Percentiles rank a stretch among this genome's conserved stretches.
Evolutionary conservation across 2,329 filamentous ascomycete genomes (phyloP).

Genomic region (Fusarium sp.): DNA sequence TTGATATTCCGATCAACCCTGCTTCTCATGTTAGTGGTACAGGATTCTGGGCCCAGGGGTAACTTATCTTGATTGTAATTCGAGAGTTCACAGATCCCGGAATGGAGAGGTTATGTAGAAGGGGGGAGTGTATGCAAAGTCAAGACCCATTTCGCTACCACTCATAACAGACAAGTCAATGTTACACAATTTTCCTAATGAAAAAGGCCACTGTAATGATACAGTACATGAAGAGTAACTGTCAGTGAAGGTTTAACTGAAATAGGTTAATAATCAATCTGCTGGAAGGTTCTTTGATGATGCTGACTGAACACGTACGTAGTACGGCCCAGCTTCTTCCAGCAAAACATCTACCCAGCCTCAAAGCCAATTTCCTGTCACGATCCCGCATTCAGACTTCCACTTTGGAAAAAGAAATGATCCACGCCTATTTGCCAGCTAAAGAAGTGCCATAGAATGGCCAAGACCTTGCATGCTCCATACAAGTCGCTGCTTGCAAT

Average conservation of each 20-base stretch:
- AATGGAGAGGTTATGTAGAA: no score
- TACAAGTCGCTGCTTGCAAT: not conserved
- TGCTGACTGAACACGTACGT: not conserved
- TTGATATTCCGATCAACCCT: not conserved
- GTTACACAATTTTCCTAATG: fast-evolving
- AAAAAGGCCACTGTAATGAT: fast-evolving
- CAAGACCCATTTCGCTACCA: no score
- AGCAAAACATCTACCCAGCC: not conserved
- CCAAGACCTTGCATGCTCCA: not conserved
- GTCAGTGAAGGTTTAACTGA: not conserved
- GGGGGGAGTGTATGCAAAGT: not conserved
- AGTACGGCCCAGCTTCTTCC: not conserved
- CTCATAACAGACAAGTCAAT: not conserved
- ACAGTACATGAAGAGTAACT: fast-evolving
- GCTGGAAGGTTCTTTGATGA: fast-evolving
- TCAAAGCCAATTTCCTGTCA: not conserved
- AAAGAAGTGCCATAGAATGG: not conserved
- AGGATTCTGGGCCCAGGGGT: not conserved
- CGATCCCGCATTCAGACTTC: not conserved
- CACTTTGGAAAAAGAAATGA: not conserved
- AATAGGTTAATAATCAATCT: not conserved
- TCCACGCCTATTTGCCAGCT: not conserved
- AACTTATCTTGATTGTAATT: fast-evolving
- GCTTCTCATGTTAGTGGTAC: not conserved
- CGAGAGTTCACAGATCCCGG: not conserved